phyloP scores from a whole-genome alignment of 805 yeast genomes.

The Geotrichum ghanense region DNA sequence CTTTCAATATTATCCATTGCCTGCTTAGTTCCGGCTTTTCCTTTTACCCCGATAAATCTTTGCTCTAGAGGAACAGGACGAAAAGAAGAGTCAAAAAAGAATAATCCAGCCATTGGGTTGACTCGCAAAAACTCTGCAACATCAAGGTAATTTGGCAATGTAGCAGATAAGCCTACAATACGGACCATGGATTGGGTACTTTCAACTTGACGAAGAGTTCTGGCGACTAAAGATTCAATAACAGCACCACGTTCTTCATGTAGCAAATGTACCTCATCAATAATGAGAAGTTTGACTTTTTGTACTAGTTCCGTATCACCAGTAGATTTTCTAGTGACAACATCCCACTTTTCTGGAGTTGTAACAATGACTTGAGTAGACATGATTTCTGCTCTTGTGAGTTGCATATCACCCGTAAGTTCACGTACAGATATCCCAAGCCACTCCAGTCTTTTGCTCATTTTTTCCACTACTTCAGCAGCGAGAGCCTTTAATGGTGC shows the following conservation, averaged over 20 bases:
- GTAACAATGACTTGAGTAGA: conserved; percentile 84
- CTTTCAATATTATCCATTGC: conserved; percentile 61
- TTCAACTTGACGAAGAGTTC: conserved; percentile 92
- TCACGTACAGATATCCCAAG: conserved; percentile 79
- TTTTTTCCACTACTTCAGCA: conserved; percentile 91
- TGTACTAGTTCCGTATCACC: conserved; percentile 81
- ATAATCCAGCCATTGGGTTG: conserved; percentile 82
- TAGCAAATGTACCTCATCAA: conserved; percentile 91
- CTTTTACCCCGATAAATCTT: conserved; percentile 74
- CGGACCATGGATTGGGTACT: conserved; percentile 87
- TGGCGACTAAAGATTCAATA: conserved; percentile 86
- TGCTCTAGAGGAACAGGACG: conserved; percentile 92
- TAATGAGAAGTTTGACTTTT: conserved; percentile 74
- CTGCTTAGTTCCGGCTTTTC: conserved; percentile 68
- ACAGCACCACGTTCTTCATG: conserved; percentile 99
- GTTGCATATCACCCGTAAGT: conserved; percentile 91
- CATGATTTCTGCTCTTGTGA: conserved; percentile 67
- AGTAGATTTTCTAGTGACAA: conserved; percentile 83
- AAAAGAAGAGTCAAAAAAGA: conserved; percentile 85
- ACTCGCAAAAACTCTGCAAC: conserved; percentile 90
- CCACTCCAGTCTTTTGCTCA: conserved; percentile 67
- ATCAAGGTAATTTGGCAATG: conserved; percentile 81
- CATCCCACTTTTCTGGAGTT: conserved; percentile 97
- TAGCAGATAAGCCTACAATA: conserved; percentile 89
- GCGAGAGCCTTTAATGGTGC: conserved; percentile 93